Evolutionary conservation across 2,329 filamentous ascomycete genomes (phyloP), one percentile per base, ranked within the genome.

Genomic region (Pseudocercospora cruenta): DNA sequence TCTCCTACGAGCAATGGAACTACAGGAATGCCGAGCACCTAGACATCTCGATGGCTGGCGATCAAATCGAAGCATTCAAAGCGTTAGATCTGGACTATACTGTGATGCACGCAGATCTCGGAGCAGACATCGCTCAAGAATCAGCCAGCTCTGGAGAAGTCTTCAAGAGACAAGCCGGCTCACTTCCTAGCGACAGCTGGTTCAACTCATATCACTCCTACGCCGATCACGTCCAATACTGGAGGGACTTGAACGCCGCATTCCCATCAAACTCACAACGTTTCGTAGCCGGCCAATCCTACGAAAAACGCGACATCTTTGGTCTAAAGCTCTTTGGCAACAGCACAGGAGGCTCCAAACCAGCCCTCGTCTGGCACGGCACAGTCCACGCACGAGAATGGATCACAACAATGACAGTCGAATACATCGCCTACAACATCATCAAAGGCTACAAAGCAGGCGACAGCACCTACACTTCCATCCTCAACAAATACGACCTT

Each of bases 401-500:
- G 71, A 70, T 73, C 65, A 72, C 69, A 14, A 69, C 69, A 19
- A 73, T 73, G 71, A 72, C 68, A 6, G 70, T 72, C 39, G 71
- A 73, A 47, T 73, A 71, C 60, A 62, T 73, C 19, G 68, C 70
- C n/a, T 72, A 72, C 61, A 68, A 70, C 57, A 67, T 73, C 31
- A 67, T 72, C 36, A 67, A 65, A 51, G 70, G 69, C 21, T 73
- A 73, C 62, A 67, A 70, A 58, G 63, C 43, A 9, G 60, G 59
- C n/a, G 66, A 71, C 24, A 45, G 68, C 22, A 60, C 49, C 10
- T 67, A 68, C 60, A 67, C 67, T 3, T 43, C 64, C 14, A 67
- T 69, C 12, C 47, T 71, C 51, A 60, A 73, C 65, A 60, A 66
- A 43, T 73, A 68, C 64, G 67, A 73, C 36, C 63, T 71, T 60